Evolutionary conservation across 495 filamentous ascomycete genomes (phyloP).

Genomic region (Trichoderma orchidacearum): DNA sequence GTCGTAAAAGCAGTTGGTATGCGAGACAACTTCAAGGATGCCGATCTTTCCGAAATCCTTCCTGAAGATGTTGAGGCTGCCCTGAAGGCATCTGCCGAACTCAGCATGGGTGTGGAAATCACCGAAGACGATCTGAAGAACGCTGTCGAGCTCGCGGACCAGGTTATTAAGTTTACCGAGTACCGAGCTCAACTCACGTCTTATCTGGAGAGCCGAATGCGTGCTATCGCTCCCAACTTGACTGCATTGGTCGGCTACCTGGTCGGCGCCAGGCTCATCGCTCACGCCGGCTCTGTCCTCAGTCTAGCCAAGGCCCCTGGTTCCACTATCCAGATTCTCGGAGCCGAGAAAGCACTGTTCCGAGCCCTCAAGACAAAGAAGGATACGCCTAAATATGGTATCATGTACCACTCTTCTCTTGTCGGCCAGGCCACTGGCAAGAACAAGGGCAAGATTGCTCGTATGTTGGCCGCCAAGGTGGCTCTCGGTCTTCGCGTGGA

Average conservation of each 20-base stretch:
- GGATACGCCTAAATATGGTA: conserved; percentile 96
- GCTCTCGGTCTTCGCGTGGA: conserved; percentile 89
- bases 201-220: conserved; percentile 89
- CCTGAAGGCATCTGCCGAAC: conserved; percentile 86
- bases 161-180: conserved; percentile 81
- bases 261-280: conserved; percentile 88
- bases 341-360: conserved; percentile 98
- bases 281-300: conserved; percentile 89
- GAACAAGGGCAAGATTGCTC: conserved; percentile 99
- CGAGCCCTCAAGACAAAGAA: conserved; percentile 98
- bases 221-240: conserved; percentile 90
- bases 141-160: conserved; percentile 79
- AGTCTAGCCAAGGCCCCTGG: conserved; percentile 94
- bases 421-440: conserved; percentile 92
- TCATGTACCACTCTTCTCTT: conserved; percentile 95
- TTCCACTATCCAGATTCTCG: conserved; percentile 92
- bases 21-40: conserved; percentile 56
- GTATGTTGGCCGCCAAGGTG: conserved; percentile 87
- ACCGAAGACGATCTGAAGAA: conserved; percentile 76
- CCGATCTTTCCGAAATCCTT: conserved; percentile 81
- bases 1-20: conserved; percentile 82
- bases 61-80: conserved; percentile 91
- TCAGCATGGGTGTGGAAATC: conserved; percentile 98
- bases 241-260: conserved; percentile 89
- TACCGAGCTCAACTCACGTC: conserved; percentile 77